phyloP scores from a whole-genome alignment of 352 stramenopile species.

The Phytophthora ramorum region DNA sequence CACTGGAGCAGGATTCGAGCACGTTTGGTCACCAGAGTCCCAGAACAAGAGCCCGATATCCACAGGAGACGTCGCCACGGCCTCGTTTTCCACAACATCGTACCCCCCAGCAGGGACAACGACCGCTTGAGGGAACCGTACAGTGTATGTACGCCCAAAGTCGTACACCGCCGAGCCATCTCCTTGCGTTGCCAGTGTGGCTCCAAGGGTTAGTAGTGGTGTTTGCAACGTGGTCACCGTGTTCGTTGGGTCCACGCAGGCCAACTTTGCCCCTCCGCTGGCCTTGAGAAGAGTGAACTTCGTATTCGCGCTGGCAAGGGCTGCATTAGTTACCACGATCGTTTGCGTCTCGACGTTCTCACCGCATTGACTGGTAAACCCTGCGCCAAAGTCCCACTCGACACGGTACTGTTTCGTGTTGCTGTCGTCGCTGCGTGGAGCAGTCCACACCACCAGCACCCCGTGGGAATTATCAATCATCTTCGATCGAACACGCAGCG shows the following conservation, averaged over 20 bases:
- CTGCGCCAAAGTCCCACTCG: conserved; percentile 94
- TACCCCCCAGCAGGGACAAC: conserved; percentile 15
- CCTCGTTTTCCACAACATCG: conserved; percentile 28
- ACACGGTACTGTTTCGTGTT: conserved; percentile 88
- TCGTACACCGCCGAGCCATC: conserved; percentile 70
- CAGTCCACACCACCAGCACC: conserved; percentile 76
- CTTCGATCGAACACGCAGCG: conserved; percentile 80
- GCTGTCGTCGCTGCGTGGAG: conserved; percentile 82
- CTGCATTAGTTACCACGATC: conserved; percentile 40
- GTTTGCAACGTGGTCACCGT: conserved; percentile 26
- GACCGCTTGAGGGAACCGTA: conserved; percentile 62
- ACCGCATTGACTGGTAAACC: conserved; percentile 85
- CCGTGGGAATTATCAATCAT: conserved; percentile 39
- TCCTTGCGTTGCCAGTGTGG: conserved; percentile 46
- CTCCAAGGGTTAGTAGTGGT: conserved; percentile 33
- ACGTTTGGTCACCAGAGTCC: conserved; percentile 37
- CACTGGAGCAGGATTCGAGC: conserved; percentile 29
- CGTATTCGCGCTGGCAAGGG: background rate
- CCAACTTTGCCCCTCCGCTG: conserved; percentile 5
- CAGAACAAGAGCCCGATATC: conserved; percentile 46
- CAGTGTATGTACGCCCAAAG: conserved; percentile 71
- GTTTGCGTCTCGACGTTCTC: conserved; percentile 77
- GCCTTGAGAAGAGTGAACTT: conserved; percentile 19
- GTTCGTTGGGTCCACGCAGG: conserved; percentile 16
- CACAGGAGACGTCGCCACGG: conserved; percentile 47